A percentile compares a stretch with the other conserved stretches of the same genome.
These are phyloP conservation scores for Malassezia brasiliensis DNA, from an alignment of 1,284 basidiomycete genomes.

Conservation along the genomic window DNA sequence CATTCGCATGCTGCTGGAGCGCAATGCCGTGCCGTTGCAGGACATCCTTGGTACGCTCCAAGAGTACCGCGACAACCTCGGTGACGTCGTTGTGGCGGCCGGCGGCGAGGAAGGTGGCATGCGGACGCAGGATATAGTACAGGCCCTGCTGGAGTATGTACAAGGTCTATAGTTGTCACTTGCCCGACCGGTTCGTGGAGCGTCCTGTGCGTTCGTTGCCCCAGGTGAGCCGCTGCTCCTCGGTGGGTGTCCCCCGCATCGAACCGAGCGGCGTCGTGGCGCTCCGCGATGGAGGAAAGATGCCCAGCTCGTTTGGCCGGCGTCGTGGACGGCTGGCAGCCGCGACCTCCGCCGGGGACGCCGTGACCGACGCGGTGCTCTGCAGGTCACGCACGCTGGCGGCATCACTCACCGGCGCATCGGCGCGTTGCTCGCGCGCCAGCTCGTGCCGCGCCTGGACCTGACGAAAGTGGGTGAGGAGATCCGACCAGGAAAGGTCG, in stretches of 20 bases:
- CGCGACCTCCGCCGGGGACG: neutral
- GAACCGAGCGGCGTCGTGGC: constrained; percentile 1
- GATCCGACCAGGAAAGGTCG: constrained; percentile 41
- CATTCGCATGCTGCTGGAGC: constrained; percentile 18
- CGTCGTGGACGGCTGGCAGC: neutral
- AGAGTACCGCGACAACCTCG: constrained; percentile 32
- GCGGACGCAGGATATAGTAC: constrained; percentile 26
- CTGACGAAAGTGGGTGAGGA: constrained; percentile 40
- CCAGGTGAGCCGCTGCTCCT: neutral
- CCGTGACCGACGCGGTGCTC: neutral
- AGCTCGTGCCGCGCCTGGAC: constrained; percentile 41
- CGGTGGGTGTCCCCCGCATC: neutral
- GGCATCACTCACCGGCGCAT: neutral
- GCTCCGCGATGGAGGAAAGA: neutral
- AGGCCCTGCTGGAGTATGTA: constrained; percentile 32
- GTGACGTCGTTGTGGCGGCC: constrained; percentile 19
- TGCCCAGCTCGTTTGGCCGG: neutral
- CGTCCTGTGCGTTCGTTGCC: neutral
- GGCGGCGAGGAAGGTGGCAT: constrained; percentile 4
- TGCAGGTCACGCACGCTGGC: neutral
- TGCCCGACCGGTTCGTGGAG: neutral
- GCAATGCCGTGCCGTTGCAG: constrained; percentile 11
- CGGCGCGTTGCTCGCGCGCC: constrained; percentile 18
- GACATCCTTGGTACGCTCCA: constrained; percentile 20
- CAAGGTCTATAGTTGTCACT: constrained; percentile 15